Evolutionary conservation across 2,329 filamentous ascomycete genomes (phyloP), one percentile per base, ranked within the genome.

Genomic region (Cladosporium colombiae): DNA sequence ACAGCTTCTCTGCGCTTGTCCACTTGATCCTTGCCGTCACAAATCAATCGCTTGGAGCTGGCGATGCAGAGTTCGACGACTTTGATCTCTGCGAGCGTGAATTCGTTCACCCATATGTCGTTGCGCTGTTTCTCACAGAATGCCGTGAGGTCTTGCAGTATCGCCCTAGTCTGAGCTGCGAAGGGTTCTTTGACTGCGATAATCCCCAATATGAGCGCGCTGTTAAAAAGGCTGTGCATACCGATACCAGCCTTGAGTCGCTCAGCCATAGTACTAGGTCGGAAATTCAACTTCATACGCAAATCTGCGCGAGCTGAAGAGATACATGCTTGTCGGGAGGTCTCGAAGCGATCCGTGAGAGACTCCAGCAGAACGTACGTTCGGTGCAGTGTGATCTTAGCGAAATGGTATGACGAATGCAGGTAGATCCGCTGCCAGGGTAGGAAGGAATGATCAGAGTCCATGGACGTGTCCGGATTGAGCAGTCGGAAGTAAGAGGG

Each of bases 151-250:
- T 61, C 58, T 25, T 61, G 37, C 7, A 61, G 58, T 25, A 61
- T 49, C n/a, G 58, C 58, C 23, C 35, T 44, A 7, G 58, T 61
- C 16, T 49, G 46, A 7, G 37, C 2, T 21, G 58, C 21, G 25
- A 31, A 50, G 13, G 58, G 58, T 23, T 61, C 46, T 14, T 61
- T 61, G 58, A 61, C 58, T 31, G 58, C 58, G 35, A 61, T 29
- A 21, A 61, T 61, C 6, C 58, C 58, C 23, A 61, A 37, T 27
- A 61, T 61, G 18, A 61, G 37, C 14, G 58, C 58, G 23, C 58
- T 61, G 27, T 61, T 61, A n/a, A 61, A 61, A 7, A 61, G 46
- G 23, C 33, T 61, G 37, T 61, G 58, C 58, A 61, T 61, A 16
- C 40, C 58, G 8, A 61, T 31, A 5, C 58, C 58, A 31, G 33